phyloP scores from a whole-genome alignment of 371 early-diverging fungal genomes.

The Rhizopus sp. region DNA sequence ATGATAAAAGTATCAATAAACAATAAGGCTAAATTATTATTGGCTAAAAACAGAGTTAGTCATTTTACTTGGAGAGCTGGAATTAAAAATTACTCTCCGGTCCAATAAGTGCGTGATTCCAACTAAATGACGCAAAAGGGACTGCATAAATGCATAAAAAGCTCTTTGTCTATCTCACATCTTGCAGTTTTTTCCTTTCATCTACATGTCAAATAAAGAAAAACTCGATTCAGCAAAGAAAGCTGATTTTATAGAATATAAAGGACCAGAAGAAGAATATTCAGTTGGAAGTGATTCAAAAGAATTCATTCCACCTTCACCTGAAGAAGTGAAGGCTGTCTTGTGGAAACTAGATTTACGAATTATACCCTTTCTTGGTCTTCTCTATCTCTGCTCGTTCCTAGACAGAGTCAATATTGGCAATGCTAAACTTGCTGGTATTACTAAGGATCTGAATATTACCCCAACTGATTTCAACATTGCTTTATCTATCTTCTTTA shows the following conservation, averaged over 20 bases:
- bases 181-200: too few species aligned
- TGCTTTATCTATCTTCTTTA: slow-evolving; percentile 64
- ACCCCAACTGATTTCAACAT: slow-evolving; percentile 52
- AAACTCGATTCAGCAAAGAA: not conserved
- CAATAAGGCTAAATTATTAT: not conserved
- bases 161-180: too few species aligned
- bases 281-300: slow-evolving; percentile 2
- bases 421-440: slow-evolving; percentile 62
- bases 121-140: too few species aligned
- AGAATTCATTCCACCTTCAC: slow-evolving; percentile 13
- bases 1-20: not conserved
- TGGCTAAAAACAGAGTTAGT: slow-evolving; percentile 1
- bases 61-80: not conserved
- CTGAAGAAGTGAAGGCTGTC: slow-evolving; percentile 26
- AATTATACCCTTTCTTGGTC: slow-evolving; percentile 46
- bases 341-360: slow-evolving; percentile 48
- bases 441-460: slow-evolving; percentile 43
- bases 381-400: slow-evolving; percentile 55
- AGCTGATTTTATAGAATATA: slow-evolving; percentile 3
- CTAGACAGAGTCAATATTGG: slow-evolving; percentile 59
- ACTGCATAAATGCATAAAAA: too few species aligned
- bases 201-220: too few species aligned
- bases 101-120: too few species aligned
- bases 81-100: too few species aligned
- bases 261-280: slow-evolving; percentile 6